Base-by-base conservation (phyloP, 495 filamentous ascomycete species). In the Xylaria sp. region DNA sequence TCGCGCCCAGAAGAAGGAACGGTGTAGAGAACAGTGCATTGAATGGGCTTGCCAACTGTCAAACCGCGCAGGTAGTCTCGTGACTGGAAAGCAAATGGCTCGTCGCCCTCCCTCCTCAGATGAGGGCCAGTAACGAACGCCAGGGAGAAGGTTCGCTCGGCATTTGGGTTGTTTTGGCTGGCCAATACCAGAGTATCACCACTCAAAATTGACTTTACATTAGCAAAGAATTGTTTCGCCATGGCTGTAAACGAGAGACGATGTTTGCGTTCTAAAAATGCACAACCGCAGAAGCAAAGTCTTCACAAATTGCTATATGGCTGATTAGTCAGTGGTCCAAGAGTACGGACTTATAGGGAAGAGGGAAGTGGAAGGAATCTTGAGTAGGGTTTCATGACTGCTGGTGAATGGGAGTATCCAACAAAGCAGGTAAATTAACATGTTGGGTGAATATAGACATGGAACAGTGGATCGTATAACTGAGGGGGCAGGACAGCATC, bases 61-160 rank as follows among this genome's bases (percentile, higher is more conserved):
- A 93, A 82, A 61, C 91, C 90, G 68, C 97, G 90, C 41, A 98
- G 88, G 78, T 91, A 95, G 78, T 99, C 96, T 67, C 97, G 92
- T 53, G 97, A 97, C 81, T 94, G 90, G 80, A 97, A 98, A 48
- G 91, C 95, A 74, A 90, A 95, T 24, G 91, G 88, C 88, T 98
- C 95, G 73, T 98, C 95, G 68, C 92, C 94, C 70, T 98, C 97
- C 78, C 91, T 90, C 83, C 87, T 89, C 75, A 98, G 80, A 74
- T 93, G 89, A 0, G 97, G 97, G 19, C 93, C 93, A 57, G 92
- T 91, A 67, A 98, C 93, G 83, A 92, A 98, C 61, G 97, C 95
- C 62, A 99, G 84, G 72, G 93, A 97, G 63, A 99, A 86, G 46
- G 87, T 91, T 71, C 93, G 91, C 82, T 98, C 97, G 65, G 86